phyloP scores from a whole-genome alignment of 257 asterid species.

The Solanum sitiens region DNA sequence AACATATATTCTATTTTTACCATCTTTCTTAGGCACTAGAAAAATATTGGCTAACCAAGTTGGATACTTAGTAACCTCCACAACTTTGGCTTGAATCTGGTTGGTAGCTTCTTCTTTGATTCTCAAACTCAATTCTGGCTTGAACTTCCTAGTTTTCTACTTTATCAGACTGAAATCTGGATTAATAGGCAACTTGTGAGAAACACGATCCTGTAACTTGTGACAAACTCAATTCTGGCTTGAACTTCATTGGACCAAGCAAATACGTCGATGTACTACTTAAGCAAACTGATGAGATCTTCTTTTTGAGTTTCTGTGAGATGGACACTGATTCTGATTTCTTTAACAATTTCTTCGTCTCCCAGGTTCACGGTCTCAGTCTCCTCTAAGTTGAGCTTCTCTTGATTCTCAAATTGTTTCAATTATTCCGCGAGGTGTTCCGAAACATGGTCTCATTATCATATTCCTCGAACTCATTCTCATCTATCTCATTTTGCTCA shows the following conservation, averaged over 20 bases:
- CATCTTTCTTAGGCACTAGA: neutral
- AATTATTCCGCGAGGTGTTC: neutral
- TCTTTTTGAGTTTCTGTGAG: neutral
- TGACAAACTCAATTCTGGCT: neutral
- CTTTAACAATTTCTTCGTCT: neutral
- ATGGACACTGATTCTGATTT: neutral
- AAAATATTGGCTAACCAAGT: neutral
- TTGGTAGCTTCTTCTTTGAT: neutral
- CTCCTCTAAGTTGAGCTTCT: neutral
- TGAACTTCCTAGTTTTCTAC: rapidly evolving
- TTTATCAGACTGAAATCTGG: no score
- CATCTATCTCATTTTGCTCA: neutral
- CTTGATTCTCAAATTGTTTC: neutral
- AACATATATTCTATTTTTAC: neutral
- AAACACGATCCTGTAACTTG: no score
- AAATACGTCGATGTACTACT: neutral
- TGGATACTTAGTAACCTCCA: neutral
- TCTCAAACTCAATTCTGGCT: neutral
- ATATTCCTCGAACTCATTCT: neutral
- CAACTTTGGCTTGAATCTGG: neutral
- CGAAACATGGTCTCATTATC: neutral
- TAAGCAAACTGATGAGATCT: neutral
- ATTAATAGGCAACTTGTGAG: no score
- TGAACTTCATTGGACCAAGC: neutral
- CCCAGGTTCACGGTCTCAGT: neutral